Base-by-base conservation (phyloP, 805 yeast genomes). In the Suhomyces vadensis region DNA sequence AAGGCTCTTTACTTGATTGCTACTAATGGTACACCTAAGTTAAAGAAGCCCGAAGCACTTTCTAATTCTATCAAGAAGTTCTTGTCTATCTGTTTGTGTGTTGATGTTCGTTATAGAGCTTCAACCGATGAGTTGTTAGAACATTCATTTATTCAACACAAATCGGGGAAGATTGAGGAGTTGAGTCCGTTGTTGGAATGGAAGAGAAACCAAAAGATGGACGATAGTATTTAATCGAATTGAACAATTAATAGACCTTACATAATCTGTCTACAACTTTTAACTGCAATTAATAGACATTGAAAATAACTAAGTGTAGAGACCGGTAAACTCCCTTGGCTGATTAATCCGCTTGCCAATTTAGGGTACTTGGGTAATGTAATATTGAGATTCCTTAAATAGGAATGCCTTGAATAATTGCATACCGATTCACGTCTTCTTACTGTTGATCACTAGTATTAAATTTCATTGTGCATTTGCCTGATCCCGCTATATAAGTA, bases 71-170 rank as follows among this genome's bases (percentile, higher is more conserved):
- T 95, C 47, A 89, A 87, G 71, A 82, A 86, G 60, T 94, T 94
- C 61, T 75, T 94, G 62, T 82, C 91, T 41, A 88, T 90, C 49
- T 90, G 98, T 69, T 73, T 94, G 20, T 89, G 97, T 67, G 98
- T 92, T 27, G 98, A 95, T 63, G 96, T 90, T 35, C 79, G 86
- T 56, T 85, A 85, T 58, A 79, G 99, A 55, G 98, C 98, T 1
- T 78, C 85, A 13, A 88, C 98, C 5, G 90, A 85, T 55, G 97
- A 92, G 61, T 73, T 94, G 42, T 70, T 94, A 31, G 82, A 79
- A 47, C 97, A 91, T 59, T 75, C 79, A 41, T 87, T 86, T 57
- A 78, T 87, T 47, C 76, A 74, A 45, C 69, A 65, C 50, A 75
- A 75, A 66, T 81, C 86, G 7, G 84, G 90, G 44, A 69, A 71